These are phyloP conservation scores for Coniochaeta sp. DNA, from an alignment of 2,329 filamentous ascomycete species.

Conservation along the genomic window DNA sequence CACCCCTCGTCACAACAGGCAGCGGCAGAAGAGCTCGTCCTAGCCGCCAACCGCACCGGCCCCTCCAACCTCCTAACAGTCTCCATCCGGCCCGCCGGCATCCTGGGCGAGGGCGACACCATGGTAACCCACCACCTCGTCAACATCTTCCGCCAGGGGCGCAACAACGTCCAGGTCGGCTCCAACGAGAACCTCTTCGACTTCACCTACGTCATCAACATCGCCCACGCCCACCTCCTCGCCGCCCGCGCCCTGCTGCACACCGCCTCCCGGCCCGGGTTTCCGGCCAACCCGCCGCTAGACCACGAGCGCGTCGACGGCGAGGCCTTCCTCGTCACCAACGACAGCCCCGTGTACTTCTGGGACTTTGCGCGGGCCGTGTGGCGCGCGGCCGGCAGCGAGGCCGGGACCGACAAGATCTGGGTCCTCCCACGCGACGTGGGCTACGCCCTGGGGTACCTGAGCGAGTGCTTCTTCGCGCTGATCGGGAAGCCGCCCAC, in stretches of 20 bases:
- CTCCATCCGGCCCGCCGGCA: slow-evolving; percentile 77
- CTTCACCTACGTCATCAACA: slow-evolving; percentile 58
- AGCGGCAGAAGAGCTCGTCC: slow-evolving; percentile 72
- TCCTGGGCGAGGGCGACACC: slow-evolving; percentile 85
- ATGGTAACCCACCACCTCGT: slow-evolving; percentile 69
- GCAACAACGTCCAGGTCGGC: slow-evolving; percentile 75
- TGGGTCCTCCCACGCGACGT: slow-evolving; percentile 46
- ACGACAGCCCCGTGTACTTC: slow-evolving; percentile 82
- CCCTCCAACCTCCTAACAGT: slow-evolving; percentile 62
- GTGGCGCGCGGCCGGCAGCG: slow-evolving; percentile 57
- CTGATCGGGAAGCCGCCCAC: slow-evolving; percentile 45
- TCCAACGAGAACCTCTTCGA: slow-evolving; percentile 56
- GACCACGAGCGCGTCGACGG: slow-evolving; percentile 72
- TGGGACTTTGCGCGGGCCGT: slow-evolving; percentile 80
- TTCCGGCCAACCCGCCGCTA: slow-evolving; percentile 57
- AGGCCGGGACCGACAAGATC: slow-evolving; percentile 43
- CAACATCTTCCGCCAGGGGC: slow-evolving; percentile 58
- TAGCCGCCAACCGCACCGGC: slow-evolving; percentile 62
- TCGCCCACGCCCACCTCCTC: slow-evolving; percentile 73
- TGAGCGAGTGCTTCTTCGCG: slow-evolving; percentile 44
- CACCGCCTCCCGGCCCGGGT: slow-evolving; percentile 45
- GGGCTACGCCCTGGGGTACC: slow-evolving; percentile 43
- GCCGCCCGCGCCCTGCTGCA: slow-evolving; percentile 66
- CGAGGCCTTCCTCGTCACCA: slow-evolving; percentile 85
- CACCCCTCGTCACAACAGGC: slow-evolving; percentile 41